phyloP scores from a whole-genome alignment of 2,329 filamentous ascomycete species.

The Pseudocercospora crystallina region DNA sequence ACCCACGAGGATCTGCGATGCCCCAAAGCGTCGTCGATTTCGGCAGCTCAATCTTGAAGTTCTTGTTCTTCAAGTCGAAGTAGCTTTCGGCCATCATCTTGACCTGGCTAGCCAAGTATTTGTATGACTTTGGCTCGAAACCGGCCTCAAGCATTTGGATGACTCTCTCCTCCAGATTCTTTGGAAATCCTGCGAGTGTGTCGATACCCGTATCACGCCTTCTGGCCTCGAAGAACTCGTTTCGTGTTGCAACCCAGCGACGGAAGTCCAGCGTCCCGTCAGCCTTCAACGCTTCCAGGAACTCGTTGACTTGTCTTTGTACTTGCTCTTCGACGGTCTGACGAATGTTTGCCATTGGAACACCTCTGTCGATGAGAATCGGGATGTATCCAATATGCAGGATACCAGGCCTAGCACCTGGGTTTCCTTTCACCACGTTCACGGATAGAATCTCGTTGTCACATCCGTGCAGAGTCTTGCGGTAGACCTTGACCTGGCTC shows the following conservation, averaged over 20 bases:
- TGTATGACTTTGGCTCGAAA: conserved; percentile 20
- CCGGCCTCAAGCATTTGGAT: conserved; percentile 54
- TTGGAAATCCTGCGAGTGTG: conserved; percentile 54
- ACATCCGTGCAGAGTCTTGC: conserved; percentile 6
- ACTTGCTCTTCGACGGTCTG: conserved; percentile 54
- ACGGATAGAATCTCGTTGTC: conserved; percentile 51
- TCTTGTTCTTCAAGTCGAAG: conserved; percentile 23
- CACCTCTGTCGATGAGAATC: conserved; percentile 63
- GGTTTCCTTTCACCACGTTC: conserved; percentile 58
- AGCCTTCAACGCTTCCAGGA: conserved; percentile 41
- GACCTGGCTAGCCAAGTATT: conserved; percentile 22
- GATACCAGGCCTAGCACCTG: conserved; percentile 51
- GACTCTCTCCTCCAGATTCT: conserved; percentile 52
- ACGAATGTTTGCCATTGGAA: conserved; percentile 47
- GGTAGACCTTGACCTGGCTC: conserved; percentile 65
- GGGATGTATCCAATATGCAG: conserved; percentile 70
- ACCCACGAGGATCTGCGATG: conserved; percentile 64
- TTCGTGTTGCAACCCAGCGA: conserved; percentile 52
- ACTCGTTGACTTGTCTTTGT: conserved; percentile 51
- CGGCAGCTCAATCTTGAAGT: conserved; percentile 51
- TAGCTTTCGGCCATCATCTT: background rate
- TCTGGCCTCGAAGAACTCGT: conserved; percentile 39
- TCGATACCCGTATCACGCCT: conserved; percentile 31
- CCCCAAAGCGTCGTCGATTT: conserved; percentile 65
- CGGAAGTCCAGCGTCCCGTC: background rate